Evolutionary conservation across 139 green algal species (phyloP).

Genomic region (Closterium sp.): DNA sequence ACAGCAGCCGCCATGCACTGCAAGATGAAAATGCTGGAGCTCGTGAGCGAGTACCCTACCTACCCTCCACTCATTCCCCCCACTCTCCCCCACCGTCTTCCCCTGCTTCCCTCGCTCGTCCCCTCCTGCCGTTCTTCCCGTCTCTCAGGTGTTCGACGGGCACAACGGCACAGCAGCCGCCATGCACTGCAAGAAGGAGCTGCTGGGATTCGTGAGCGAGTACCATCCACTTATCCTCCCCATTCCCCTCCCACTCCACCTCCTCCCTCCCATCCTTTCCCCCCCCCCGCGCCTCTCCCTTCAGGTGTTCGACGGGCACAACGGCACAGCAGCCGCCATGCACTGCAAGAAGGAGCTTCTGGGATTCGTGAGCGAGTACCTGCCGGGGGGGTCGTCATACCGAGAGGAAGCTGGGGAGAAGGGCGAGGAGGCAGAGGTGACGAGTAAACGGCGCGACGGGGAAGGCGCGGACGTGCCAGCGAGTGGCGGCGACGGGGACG

Average conservation of each 20-base stretch:
- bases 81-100: neutral
- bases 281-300: neutral
- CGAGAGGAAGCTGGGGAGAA: neutral
- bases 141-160: conserved; percentile 64
- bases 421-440: neutral
- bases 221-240: no score
- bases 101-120: neutral
- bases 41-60: neutral
- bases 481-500: no score
- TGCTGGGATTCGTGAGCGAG: neutral
- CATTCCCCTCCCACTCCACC: no score
- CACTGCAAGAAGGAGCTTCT: conserved; percentile 23
- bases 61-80: neutral
- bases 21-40: neutral
- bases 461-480: neutral
- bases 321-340: conserved; percentile 48
- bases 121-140: no score
- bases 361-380: neutral
- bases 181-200: conserved; percentile 5
- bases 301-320: conserved; percentile 70
- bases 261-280: no score
- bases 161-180: conserved; percentile 61
- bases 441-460: neutral
- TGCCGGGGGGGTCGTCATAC: neutral
- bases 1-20: neutral